Percentiles rank a stretch among this genome's conserved stretches.
Evolutionary conservation across 495 filamentous ascomycete genomes (phyloP).

Genomic region (Patellaria atrata): DNA sequence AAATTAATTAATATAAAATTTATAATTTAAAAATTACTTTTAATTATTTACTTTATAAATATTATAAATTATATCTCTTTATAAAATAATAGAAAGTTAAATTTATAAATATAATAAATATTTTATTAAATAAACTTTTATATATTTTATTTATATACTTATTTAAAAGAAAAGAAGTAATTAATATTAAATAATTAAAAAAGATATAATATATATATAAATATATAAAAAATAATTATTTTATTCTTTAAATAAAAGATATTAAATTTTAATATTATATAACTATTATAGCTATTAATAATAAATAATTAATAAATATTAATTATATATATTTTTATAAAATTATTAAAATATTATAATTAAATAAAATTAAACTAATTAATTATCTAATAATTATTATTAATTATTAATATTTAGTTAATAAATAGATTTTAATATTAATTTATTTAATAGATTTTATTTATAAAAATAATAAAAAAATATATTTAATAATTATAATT

Average conservation of each 20-base stretch:
- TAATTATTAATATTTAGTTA: neutral
- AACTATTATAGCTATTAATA: constrained; percentile 3
- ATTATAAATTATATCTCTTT: neutral
- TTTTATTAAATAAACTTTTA: neutral
- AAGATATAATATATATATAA: neutral
- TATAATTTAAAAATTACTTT: neutral
- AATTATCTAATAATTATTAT: constrained; percentile 1
- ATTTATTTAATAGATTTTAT: neutral
- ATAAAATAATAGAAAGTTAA: constrained; percentile 1
- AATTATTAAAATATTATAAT: constrained; percentile 1
- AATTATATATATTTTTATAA: no score
- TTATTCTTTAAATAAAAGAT: neutral
- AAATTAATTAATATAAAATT: constrained; percentile 1
- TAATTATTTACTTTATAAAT: neutral
- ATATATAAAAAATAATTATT: constrained; percentile 2
- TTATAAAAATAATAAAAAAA: constrained; percentile 3
- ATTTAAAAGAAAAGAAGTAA: constrained; percentile 1
- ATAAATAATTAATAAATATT: neutral
- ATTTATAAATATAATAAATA: constrained; percentile 1
- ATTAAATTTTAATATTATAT: neutral
- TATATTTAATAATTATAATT: no score
- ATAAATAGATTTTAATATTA: neutral
- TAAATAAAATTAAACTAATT: neutral
- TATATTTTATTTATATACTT: neutral
- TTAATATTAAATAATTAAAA: no score